A percentile compares a stretch with the other conserved stretches of the same genome.
Evolutionary conservation across 306 rosid genomes (phyloP).

Genomic region (Quercus variabilis): DNA sequence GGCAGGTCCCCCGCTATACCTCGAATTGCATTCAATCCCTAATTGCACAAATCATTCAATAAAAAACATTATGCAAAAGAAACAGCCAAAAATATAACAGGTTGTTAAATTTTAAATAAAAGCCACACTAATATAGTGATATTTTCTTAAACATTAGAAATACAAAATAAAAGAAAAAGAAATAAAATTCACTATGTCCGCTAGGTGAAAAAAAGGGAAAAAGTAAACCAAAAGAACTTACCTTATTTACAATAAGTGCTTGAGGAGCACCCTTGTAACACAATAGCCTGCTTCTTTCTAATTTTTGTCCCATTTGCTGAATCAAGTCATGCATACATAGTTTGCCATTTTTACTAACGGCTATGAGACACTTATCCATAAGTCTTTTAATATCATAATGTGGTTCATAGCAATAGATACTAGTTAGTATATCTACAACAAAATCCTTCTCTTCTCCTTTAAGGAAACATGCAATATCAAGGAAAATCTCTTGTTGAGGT

Average conservation of each 20-base stretch:
- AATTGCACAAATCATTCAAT: no score
- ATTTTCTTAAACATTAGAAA: no score
- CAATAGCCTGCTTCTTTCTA: constrained; percentile 33
- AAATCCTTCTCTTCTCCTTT: not conserved
- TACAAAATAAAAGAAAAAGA: not conserved
- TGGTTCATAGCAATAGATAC: not conserved
- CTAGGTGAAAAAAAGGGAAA: not conserved
- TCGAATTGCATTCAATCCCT: no score
- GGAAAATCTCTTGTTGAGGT: constrained; percentile 13
- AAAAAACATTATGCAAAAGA: no score
- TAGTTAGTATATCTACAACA: constrained; percentile 9
- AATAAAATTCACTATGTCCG: not conserved
- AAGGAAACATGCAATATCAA: constrained; percentile 44
- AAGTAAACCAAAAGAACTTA: not conserved
- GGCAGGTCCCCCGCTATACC: no score
- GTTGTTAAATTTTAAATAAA: no score
- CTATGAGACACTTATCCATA: constrained; percentile 17
- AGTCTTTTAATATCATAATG: constrained; percentile 15
- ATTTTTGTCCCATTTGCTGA: constrained; percentile 40
- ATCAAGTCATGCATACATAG: constrained; percentile 38
- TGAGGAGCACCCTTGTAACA: constrained; percentile 23
- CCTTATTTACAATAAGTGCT: constrained; percentile 5
- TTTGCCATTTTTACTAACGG: not conserved
- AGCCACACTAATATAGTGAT: no score
- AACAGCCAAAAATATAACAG: no score